Evolutionary conservation across 306 rosid species (phyloP).

Genomic region (Citrullus colocynthis): DNA sequence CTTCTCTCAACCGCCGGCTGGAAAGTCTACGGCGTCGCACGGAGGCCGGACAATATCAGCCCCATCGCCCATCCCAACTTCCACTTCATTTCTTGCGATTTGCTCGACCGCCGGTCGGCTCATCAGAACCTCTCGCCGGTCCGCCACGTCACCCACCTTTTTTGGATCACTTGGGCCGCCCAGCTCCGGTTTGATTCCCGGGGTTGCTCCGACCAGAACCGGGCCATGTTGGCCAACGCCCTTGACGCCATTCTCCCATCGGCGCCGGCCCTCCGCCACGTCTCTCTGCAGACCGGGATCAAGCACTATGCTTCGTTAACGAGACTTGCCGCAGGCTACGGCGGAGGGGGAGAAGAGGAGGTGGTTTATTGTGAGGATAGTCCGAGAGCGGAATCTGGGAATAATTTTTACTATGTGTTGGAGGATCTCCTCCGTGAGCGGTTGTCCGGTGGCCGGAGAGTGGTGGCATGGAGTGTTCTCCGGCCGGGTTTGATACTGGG

Average conservation of each 20-base stretch:
- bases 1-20: slow-evolving; percentile 36
- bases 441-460: slow-evolving; percentile 26
- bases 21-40: slow-evolving; percentile 87
- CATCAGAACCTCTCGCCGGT: slow-evolving; percentile 31
- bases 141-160: slow-evolving; percentile 60
- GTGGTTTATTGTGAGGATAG: slow-evolving; percentile 38
- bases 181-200: slow-evolving; percentile 46
- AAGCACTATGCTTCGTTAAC: slow-evolving; percentile 65
- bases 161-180: slow-evolving; percentile 98
- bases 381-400: slow-evolving; percentile 28
- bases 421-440: slow-evolving; percentile 77
- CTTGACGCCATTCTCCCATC: slow-evolving; percentile 31
- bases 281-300: slow-evolving; percentile 87
- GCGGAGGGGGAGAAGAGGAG: slow-evolving; percentile 9
- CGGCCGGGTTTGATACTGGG: slow-evolving; percentile 78
- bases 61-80: slow-evolving; percentile 27
- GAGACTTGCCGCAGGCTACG: slow-evolving; percentile 20
- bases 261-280: slow-evolving; percentile 44
- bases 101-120: slow-evolving; percentile 50
- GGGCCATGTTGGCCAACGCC: slow-evolving; percentile 67
- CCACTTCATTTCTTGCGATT: slow-evolving; percentile 72
- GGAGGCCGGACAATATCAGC: slow-evolving; percentile 27
- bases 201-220: slow-evolving; percentile 45
- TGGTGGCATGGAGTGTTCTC: slow-evolving; percentile 61
- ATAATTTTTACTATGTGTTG: slow-evolving; percentile 56